Evolutionary conservation across 495 filamentous ascomycete genomes (phyloP).

Genomic region (Aspergillus sparsus): DNA sequence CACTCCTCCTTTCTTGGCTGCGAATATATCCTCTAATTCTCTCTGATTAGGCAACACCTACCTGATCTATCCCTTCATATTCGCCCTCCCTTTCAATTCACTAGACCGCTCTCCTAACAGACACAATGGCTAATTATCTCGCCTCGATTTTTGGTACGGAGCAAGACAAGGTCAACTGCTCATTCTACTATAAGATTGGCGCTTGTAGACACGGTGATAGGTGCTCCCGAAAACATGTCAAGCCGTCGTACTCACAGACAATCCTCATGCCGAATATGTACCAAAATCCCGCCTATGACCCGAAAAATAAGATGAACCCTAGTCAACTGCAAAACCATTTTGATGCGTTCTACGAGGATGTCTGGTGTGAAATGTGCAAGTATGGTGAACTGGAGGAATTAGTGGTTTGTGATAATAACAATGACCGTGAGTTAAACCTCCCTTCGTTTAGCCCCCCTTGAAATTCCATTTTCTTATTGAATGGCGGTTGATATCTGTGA

Average conservation of each 20-base stretch:
- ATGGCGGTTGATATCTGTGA: not conserved
- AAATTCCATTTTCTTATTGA: not conserved
- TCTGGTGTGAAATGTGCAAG: constrained; percentile 99
- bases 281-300: constrained; percentile 97
- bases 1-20: not conserved
- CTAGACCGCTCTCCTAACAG: not conserved
- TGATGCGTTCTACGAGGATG: constrained; percentile 99
- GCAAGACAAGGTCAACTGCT: constrained; percentile 92
- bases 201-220: constrained; percentile 98
- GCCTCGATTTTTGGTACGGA: constrained; percentile 99
- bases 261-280: constrained; percentile 98
- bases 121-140: constrained; percentile 88
- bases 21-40: not conserved
- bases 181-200: constrained; percentile 96
- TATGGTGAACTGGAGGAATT: constrained; percentile 89
- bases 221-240: constrained; percentile 97
- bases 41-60: not conserved
- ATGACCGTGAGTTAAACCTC: constrained; percentile 73
- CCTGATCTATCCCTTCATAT: not conserved
- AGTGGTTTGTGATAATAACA: constrained; percentile 93
- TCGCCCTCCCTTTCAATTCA: not conserved
- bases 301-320: constrained; percentile 93
- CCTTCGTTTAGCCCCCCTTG: not conserved
- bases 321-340: constrained; percentile 97
- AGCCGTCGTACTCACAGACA: constrained; percentile 96